These are phyloP conservation scores for Talaromyces sp. DNA, from an alignment of 2,329 filamentous ascomycete species.

Conservation along the genomic window DNA sequence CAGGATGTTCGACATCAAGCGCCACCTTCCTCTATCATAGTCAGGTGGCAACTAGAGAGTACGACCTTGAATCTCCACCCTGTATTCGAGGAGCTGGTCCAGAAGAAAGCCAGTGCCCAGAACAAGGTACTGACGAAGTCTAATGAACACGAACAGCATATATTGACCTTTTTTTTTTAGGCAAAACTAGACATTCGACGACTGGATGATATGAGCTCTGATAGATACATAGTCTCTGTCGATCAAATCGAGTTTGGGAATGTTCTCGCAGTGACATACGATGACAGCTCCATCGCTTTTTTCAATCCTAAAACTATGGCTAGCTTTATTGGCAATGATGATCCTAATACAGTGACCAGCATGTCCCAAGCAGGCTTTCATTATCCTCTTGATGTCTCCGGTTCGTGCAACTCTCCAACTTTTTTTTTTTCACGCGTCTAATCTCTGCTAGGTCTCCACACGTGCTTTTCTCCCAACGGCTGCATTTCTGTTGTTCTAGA, in stretches of 20 bases:
- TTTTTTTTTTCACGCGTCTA: not conserved
- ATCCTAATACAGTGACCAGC: conserved; percentile 60
- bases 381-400: conserved; percentile 60
- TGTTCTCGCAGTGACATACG: conserved; percentile 65
- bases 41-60: conserved; percentile 73
- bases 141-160: not conserved
- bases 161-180: conserved; percentile 22
- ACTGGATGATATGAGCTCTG: conserved; percentile 60
- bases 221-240: conserved; percentile 66
- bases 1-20: conserved; percentile 56
- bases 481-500: conserved; percentile 35
- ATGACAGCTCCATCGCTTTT: conserved; percentile 76
- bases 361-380: conserved; percentile 73
- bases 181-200: conserved; percentile 53
- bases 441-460: conserved; percentile 24
- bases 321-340: conserved; percentile 58
- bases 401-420: conserved; percentile 37
- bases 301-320: conserved; percentile 70
- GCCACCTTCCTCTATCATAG: conserved; percentile 62
- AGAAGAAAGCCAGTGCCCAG: conserved; percentile 53
- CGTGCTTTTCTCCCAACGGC: conserved; percentile 39
- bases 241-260: conserved; percentile 65
- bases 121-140: conserved; percentile 24
- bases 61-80: conserved; percentile 62
- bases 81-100: conserved; percentile 70